Conservation (phyloP, 225 moss, liverwort and hornwort species). For the Asterella californica region DNA sequence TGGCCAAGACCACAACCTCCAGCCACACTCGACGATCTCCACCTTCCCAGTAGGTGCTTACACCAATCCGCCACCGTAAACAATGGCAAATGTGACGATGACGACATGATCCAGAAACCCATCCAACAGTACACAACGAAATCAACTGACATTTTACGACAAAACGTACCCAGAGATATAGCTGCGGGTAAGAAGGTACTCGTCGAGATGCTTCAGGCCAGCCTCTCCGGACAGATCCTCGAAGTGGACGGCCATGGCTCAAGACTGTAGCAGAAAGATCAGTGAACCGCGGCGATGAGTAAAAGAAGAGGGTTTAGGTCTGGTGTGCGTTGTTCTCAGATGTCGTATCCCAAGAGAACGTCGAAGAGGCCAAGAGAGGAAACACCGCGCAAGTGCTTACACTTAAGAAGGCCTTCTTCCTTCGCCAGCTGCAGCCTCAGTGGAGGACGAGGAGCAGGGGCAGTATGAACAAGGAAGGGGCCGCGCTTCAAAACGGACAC, state of each 20-base stretch:
- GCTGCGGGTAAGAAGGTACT: slow-evolving; percentile 34
- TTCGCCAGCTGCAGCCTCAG: neutral
- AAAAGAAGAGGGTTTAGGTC: neutral
- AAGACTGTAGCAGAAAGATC: neutral
- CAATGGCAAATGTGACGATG: too few species aligned
- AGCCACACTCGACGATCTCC: too few species aligned
- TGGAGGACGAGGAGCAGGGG: neutral
- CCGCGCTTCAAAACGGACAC: neutral
- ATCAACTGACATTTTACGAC: neutral
- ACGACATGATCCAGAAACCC: neutral
- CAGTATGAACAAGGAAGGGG: neutral
- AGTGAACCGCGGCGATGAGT: neutral
- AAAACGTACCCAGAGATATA: slow-evolving; percentile 30
- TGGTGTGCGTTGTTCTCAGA: slow-evolving; percentile 6
- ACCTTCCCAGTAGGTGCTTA: too few species aligned
- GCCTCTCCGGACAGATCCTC: slow-evolving; percentile 21
- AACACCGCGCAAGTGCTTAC: neutral
- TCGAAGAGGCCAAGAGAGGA: neutral
- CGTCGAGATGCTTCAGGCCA: slow-evolving; percentile 31
- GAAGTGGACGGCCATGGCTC: slow-evolving; percentile 26
- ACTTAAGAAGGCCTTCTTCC: neutral
- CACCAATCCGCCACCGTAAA: too few species aligned
- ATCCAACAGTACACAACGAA: neutral
- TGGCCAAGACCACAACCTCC: too few species aligned
- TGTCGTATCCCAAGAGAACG: neutral